phyloP scores from a whole-genome alignment of 2,329 filamentous ascomycete species.

The Calonectria montana region DNA sequence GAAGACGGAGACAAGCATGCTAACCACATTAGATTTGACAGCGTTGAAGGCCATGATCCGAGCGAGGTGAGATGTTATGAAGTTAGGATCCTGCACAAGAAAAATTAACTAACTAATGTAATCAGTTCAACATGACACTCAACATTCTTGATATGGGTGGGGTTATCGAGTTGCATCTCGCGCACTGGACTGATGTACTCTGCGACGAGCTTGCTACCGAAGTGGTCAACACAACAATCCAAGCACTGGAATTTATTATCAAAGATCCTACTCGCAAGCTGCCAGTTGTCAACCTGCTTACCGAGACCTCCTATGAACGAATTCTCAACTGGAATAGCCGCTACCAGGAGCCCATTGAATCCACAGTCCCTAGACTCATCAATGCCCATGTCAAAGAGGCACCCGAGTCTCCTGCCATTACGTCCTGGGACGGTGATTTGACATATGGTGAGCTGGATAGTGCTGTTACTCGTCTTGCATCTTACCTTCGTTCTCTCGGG shows the following conservation, averaged over 20 bases:
- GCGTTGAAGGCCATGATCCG: not conserved
- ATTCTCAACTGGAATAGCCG: not conserved
- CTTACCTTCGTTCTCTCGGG: constrained; percentile 11
- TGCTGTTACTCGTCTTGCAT: not conserved
- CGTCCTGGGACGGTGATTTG: constrained; percentile 8
- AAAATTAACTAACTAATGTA: not conserved
- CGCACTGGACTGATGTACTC: not conserved
- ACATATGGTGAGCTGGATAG: constrained; percentile 20
- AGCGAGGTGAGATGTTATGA: not conserved
- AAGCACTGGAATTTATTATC: not conserved
- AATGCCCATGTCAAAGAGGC: constrained; percentile 3
- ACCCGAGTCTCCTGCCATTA: not conserved
- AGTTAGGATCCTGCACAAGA: not conserved
- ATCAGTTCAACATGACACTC: not conserved
- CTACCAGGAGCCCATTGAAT: not conserved
- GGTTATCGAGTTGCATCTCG: not conserved
- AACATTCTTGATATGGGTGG: not conserved
- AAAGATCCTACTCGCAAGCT: not conserved
- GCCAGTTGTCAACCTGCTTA: not conserved
- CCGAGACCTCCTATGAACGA: not conserved
- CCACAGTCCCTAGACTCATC: not conserved
- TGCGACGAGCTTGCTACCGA: not conserved
- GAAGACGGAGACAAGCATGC: not conserved
- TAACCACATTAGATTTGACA: not conserved
- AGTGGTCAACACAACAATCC: not conserved